A percentile compares a stretch with the other conserved stretches of the same genome.
phyloP scores from a whole-genome alignment of 208 protist genomes.

The Paratrypanosoma confusum region DNA sequence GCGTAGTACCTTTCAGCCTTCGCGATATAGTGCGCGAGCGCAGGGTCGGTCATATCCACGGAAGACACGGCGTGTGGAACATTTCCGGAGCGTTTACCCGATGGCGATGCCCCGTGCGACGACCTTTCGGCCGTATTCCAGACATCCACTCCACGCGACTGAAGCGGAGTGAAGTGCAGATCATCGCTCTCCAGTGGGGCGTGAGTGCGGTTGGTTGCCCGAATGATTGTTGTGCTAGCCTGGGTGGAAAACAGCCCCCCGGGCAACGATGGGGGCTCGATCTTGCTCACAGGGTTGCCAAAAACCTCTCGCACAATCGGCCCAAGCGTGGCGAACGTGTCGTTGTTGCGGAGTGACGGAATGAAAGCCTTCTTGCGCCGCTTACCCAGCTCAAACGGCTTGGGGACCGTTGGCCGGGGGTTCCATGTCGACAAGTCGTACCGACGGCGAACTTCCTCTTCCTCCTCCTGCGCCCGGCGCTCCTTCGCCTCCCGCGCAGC shows the following conservation, averaged over 20 bases:
- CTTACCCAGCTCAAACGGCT: constrained; percentile 28
- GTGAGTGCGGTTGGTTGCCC: neutral
- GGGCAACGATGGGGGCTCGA: constrained; percentile 9
- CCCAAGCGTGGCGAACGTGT: constrained; percentile 26
- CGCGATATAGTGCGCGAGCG: no score
- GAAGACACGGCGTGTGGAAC: no score
- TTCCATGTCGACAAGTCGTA: constrained; percentile 21
- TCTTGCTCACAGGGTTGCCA: constrained; percentile 2
- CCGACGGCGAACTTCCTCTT: constrained; percentile 23
- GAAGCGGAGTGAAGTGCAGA: no score
- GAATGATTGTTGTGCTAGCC: constrained; percentile 1
- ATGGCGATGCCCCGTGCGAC: no score
- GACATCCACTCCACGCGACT: no score
- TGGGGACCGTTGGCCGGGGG: constrained; percentile 20
- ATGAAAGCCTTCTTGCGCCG: neutral
- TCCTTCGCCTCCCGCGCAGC: constrained; percentile 20
- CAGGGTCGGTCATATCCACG: no score
- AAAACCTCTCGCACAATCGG: constrained; percentile 28
- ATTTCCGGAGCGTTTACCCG: no score
- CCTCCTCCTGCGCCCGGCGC: constrained; percentile 12
- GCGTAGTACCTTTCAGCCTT: no score
- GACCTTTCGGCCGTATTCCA: no score
- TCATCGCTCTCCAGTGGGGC: no score
- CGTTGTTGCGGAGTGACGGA: constrained; percentile 7
- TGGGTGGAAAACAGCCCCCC: constrained; percentile 9